Base-by-base conservation (phyloP, 371 early-diverging fungal species). In the Gilbertella persicaria region DNA sequence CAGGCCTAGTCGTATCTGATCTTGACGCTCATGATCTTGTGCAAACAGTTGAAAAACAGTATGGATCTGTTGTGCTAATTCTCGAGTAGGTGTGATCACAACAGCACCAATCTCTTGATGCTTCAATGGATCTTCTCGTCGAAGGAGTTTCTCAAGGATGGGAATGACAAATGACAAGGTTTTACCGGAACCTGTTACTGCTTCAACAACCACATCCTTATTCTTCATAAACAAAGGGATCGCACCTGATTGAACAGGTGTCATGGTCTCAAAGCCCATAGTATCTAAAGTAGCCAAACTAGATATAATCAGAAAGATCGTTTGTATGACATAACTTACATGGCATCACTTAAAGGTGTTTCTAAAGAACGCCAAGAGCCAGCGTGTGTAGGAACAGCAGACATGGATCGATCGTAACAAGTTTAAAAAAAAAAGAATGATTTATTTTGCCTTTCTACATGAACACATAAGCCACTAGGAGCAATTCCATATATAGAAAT, bases 131-230 rank as follows among this genome's bases (percentile, higher is more conserved):
- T 66, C 73, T 45, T 76, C 82, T 50, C 85, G 68, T 25, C 84
- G 72, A 40, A 84, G 57, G 7, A 97, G 73, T 62, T 92, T 87
- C 62, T 97, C 94, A 6, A 99, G 72, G 24, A 98, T 85, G 8
- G 99, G 99, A n/a, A 99, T 83, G 5, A 97, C 77, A 79, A 98
- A 99, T 0, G 98, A 86, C 14, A 99, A 75, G 0, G 99, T 99
- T 64, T 99, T 99, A 40, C 99, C 99, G 4, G 96, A 95, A n/a
- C 99, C 99, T 5, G 99, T 99, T 7, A 94, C 96, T 13, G 99
- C 99, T 69, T 98, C 97, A 0, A 97, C 98, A 10, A 99, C 92
- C 0, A 99, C 99, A 72, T 99, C 99, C 71, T 96, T 93, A 68
- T 94, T 90, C 54, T 85, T 85, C 79, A 92, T 73, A 58, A 92